A percentile compares a stretch with the other conserved stretches of the same genome.
phyloP scores from a whole-genome alignment of 2,329 filamentous ascomycete genomes.

The Colletotrichum sansevieriae region DNA sequence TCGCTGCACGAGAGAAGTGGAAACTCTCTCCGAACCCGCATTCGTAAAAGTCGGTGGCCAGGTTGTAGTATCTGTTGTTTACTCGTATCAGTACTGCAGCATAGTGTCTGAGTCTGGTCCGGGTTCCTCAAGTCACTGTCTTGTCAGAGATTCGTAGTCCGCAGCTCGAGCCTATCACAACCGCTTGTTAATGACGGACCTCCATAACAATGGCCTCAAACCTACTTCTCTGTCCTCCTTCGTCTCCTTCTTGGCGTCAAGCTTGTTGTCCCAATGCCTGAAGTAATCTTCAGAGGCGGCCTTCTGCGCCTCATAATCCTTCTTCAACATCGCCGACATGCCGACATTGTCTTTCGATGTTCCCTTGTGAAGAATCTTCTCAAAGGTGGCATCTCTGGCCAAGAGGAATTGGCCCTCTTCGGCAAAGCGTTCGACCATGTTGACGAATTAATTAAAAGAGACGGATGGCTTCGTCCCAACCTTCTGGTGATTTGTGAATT shows the following conservation, averaged over 20 bases:
- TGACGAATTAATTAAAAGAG: neutral
- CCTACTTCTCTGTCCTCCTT: constrained; percentile 82
- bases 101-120: neutral
- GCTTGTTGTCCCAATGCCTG: constrained; percentile 95
- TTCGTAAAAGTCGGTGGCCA: constrained; percentile 96
- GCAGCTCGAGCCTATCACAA: constrained; percentile 75
- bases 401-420: constrained; percentile 24
- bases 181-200: neutral
- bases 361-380: constrained; percentile 78
- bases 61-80: constrained; percentile 85
- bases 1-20: constrained; percentile 95
- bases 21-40: constrained; percentile 97
- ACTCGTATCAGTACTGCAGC: no score
- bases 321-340: constrained; percentile 84
- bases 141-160: constrained; percentile 93
- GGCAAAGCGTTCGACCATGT: neutral
- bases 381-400: constrained; percentile 78
- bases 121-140: constrained; percentile 74
- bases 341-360: constrained; percentile 73
- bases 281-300: constrained; percentile 92
- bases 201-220: constrained; percentile 26
- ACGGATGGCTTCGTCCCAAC: no score
- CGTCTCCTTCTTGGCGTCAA: constrained; percentile 79
- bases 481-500: no score
- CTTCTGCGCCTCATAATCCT: constrained; percentile 81